These are phyloP conservation scores for Nothomitra cinnamomea DNA, from an alignment of 2,329 filamentous ascomycete genomes.

Conservation along the genomic window DNA sequence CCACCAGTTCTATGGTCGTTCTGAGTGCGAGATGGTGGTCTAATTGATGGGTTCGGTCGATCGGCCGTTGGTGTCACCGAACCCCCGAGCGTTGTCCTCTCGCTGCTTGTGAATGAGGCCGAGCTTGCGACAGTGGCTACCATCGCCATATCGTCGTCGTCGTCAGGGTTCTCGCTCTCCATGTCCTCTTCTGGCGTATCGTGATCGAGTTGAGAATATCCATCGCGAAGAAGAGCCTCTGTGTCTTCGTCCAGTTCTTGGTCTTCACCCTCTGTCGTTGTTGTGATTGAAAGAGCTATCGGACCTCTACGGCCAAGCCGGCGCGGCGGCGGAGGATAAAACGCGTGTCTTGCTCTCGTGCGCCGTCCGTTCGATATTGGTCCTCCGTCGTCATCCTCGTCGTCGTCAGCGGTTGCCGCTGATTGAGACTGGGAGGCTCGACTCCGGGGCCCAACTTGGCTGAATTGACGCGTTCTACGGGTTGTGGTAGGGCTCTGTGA, in stretches of 20 bases:
- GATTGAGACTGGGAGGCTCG: not conserved
- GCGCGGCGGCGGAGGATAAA: not conserved
- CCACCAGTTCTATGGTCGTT: not conserved
- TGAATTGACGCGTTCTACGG: not conserved
- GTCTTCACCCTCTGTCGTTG: slow-evolving; percentile 16
- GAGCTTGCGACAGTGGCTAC: not conserved
- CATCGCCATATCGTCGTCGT: slow-evolving; percentile 9
- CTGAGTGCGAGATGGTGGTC: slow-evolving; percentile 6
- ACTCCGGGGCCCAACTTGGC: not conserved
- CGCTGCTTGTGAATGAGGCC: not conserved
- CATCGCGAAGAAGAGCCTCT: slow-evolving; percentile 8
- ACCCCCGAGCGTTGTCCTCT: slow-evolving; percentile 2
- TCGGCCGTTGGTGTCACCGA: slow-evolving; percentile 4
- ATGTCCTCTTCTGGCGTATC: slow-evolving; percentile 7
- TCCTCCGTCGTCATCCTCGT: slow-evolving; percentile 18
- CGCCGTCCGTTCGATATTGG: slow-evolving; percentile 8
- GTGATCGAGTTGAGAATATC: slow-evolving; percentile 20
- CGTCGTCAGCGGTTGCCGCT: slow-evolving; percentile 14
- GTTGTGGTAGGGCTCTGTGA: not conserved
- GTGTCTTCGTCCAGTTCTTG: slow-evolving; percentile 14
- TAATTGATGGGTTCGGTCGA: not conserved
- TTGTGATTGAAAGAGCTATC: slow-evolving; percentile 4
- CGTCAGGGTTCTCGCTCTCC: slow-evolving; percentile 10
- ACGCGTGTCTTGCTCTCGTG: slow-evolving; percentile 5
- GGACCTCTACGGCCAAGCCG: slow-evolving; percentile 1